Base-by-base conservation (phyloP, 1,284 basidiomycete species). In the Boletellus sp. region DNA sequence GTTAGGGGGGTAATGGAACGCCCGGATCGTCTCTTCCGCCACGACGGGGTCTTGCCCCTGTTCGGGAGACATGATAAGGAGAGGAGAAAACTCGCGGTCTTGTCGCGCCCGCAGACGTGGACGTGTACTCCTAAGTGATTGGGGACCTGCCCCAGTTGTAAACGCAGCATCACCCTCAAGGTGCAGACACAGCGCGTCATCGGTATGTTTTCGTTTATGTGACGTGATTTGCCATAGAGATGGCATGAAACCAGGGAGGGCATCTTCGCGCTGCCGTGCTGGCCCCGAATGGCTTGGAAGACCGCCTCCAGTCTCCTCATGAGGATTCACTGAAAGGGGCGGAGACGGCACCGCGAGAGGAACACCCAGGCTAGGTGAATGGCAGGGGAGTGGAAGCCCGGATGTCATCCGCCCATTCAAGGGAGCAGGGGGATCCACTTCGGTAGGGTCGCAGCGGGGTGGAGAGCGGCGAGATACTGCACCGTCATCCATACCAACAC, bases 41-140 rank as follows among this genome's bases (percentile, higher is more conserved):
- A 10, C 19, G 39, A 26, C 8, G 8, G 4, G 10, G 26, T 18
- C 12, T 32, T 16, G 39, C n/a, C 44, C 49, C 10, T 22, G 35
- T 8, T 24, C 24, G 3, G 60, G 62, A 32, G 62, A 49, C 37
- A 61, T 53, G 2, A 54, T 22, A 26, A 63, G 58, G 42, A 67
- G 59, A 22, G 64, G 61, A 15, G 60, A 43, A 7, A 65, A 65
- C 42, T 57, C 55, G 22, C 44, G 8, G 39, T 52, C 58, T 36
- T 33, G 48, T 33, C 26, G 52, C 15, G 6, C 26, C 40, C 33
- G 28, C 42, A 52, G 22, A 26, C 60, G 55, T 18, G 44, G 51
- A 21, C 64, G 52, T 32, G 16, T 35, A 39, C 51, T 56, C 39
- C 51, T 48, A 3, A 13, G 8, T 10, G 45, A 28, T 7, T 16